Percentiles rank a stretch among this genome's conserved stretches.
phyloP scores from a whole-genome alignment of 2,329 filamentous ascomycete genomes.

The Fusarium sp. region DNA sequence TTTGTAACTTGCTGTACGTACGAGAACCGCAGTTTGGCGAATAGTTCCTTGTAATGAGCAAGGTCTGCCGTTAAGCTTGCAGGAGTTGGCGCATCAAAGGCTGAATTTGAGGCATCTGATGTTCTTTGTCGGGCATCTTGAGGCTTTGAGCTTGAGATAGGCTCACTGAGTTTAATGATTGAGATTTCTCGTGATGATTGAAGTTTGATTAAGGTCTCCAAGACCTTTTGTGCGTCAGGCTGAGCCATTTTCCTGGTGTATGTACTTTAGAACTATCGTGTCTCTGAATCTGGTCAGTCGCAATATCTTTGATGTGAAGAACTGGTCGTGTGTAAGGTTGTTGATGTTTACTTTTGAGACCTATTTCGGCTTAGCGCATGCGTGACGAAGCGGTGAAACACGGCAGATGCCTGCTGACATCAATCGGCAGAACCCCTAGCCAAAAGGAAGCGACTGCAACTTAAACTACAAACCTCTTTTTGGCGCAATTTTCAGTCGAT shows the following conservation, averaged over 20 bases:
- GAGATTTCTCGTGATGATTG: slow-evolving; percentile 73
- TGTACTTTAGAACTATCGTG: too few relatives aligned
- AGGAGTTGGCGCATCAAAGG: slow-evolving; percentile 77
- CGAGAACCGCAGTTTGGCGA: slow-evolving; percentile 94
- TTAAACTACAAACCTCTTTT: slow-evolving; percentile 21
- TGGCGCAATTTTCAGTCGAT: slow-evolving; percentile 8
- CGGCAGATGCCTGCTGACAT: slow-evolving; percentile 39
- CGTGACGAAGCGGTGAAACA: slow-evolving; percentile 38
- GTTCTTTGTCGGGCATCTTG: slow-evolving; percentile 64
- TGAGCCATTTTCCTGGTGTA: slow-evolving; percentile 46
- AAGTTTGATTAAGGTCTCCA: slow-evolving; percentile 66
- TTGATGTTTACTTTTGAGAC: slow-evolving; percentile 58
- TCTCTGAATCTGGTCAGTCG: background rate
- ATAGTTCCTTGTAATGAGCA: slow-evolving; percentile 92
- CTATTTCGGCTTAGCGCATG: slow-evolving; percentile 48
- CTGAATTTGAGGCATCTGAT: slow-evolving; percentile 78
- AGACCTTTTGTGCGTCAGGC: slow-evolving; percentile 56
- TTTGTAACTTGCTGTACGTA: slow-evolving; percentile 99
- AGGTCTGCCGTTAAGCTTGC: slow-evolving; percentile 86
- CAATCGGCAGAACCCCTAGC: slow-evolving; percentile 20
- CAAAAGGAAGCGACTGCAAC: slow-evolving; percentile 2
- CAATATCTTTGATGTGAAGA: background rate
- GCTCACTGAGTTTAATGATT: slow-evolving; percentile 82
- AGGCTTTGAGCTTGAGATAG: slow-evolving; percentile 69
- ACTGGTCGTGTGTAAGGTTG: slow-evolving; percentile 5